phyloP scores from a whole-genome alignment of 2,329 filamentous ascomycete species.

The Curvularia eragrostidis region DNA sequence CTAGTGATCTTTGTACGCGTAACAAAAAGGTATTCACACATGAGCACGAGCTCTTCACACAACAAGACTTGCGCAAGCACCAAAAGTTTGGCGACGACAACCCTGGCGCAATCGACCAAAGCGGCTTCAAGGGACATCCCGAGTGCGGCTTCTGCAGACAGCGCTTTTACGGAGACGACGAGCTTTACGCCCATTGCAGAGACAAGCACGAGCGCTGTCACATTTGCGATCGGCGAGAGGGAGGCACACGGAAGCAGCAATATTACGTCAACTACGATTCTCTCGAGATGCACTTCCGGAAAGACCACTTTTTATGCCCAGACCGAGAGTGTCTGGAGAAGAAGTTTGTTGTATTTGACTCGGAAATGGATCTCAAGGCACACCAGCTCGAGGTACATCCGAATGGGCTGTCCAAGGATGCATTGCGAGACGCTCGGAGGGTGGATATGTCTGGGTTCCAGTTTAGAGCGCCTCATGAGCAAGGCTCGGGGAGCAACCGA shows the following conservation, averaged over 20 bases:
- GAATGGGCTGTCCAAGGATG: slow-evolving; percentile 79
- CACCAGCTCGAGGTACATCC: slow-evolving; percentile 88
- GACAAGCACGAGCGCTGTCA: slow-evolving; percentile 96
- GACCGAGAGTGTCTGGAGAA: slow-evolving; percentile 92
- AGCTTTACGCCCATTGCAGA: slow-evolving; percentile 90
- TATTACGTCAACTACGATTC: slow-evolving; percentile 91
- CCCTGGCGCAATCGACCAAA: slow-evolving; percentile 88
- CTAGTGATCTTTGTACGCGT: slow-evolving; percentile 80
- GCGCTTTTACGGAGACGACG: slow-evolving; percentile 94
- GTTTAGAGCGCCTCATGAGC: slow-evolving; percentile 73
- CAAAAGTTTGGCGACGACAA: slow-evolving; percentile 91
- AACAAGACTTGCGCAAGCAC: slow-evolving; percentile 80
- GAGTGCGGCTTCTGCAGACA: slow-evolving; percentile 91
- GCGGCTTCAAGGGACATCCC: slow-evolving; percentile 94
- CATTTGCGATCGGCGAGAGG: slow-evolving; percentile 77
- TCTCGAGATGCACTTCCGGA: slow-evolving; percentile 83
- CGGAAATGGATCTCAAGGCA: slow-evolving; percentile 91
- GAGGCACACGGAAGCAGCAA: slow-evolving; percentile 71
- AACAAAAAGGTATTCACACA: slow-evolving; percentile 99
- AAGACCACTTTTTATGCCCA: slow-evolving; percentile 83
- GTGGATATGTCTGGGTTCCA: slow-evolving; percentile 91
- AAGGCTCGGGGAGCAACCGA: slow-evolving; percentile 53
- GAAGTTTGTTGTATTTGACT: slow-evolving; percentile 96
- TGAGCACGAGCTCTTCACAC: slow-evolving; percentile 90
- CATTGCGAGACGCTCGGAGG: slow-evolving; percentile 78